These are phyloP conservation scores for Claviceps quebecensis DNA, from an alignment of 2,329 filamentous ascomycete genomes.

Conservation along the genomic window DNA sequence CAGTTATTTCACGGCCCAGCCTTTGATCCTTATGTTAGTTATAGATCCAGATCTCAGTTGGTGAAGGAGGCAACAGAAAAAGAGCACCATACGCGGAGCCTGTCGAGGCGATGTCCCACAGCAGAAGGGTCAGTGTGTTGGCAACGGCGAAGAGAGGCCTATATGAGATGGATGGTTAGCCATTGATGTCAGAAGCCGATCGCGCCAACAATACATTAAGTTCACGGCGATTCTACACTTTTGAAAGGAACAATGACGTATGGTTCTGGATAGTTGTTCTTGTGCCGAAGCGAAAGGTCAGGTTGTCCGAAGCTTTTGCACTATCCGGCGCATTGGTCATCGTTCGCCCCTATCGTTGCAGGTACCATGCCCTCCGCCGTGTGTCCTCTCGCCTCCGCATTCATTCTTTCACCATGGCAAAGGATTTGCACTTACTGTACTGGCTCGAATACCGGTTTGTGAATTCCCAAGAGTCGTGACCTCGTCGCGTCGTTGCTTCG, in stretches of 20 bases:
- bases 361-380: not conserved
- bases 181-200: not conserved
- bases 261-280: not conserved
- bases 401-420: not conserved
- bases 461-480: not conserved
- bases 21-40: constrained; percentile 8
- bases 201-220: not conserved
- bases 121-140: constrained; percentile 9
- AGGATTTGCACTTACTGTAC: not conserved
- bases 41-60: not conserved
- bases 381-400: constrained; percentile 1
- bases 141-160: not conserved
- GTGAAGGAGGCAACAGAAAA: not conserved
- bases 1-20: constrained; percentile 25
- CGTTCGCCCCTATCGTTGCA: not conserved
- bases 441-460: not conserved
- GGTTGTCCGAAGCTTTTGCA: not conserved
- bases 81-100: constrained; percentile 3
- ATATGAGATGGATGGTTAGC: constrained; percentile 2
- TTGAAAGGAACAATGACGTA: not conserved
- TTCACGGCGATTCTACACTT: not conserved
- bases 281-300: not conserved
- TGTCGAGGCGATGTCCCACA: constrained; percentile 11
- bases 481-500: not conserved
- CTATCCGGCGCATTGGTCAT: constrained; percentile 1